These are phyloP conservation scores for Spencermartinsiella ligniputridi DNA, from an alignment of 1,139 yeast species.

Conservation along the genomic window DNA sequence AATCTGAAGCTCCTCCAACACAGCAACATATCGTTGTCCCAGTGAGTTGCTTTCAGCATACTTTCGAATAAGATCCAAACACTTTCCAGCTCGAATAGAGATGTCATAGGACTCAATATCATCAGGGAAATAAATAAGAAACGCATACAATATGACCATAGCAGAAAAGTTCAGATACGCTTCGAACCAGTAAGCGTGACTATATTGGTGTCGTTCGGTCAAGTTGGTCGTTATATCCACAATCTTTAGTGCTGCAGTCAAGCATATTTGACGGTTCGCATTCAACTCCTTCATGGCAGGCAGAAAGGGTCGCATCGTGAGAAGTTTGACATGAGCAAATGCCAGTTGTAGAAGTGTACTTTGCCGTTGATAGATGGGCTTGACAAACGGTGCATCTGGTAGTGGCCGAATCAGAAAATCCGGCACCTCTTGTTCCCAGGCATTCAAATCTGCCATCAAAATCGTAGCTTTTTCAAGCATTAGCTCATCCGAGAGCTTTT, in stretches of 20 bases:
- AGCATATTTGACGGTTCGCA: not conserved
- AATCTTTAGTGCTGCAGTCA: not conserved
- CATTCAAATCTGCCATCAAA: not conserved
- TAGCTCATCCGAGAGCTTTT: constrained; percentile 27
- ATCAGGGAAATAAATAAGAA: not conserved
- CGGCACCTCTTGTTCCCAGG: constrained; percentile 2
- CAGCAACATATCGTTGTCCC: not conserved
- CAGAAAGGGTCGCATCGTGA: not conserved
- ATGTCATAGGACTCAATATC: not conserved
- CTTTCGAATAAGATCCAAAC: not conserved
- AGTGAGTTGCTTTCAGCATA: not conserved
- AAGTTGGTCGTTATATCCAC: not conserved
- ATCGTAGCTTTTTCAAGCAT: not conserved
- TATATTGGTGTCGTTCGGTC: not conserved
- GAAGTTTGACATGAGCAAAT: not conserved
- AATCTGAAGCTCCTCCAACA: not conserved
- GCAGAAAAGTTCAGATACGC: not conserved
- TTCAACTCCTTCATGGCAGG: not conserved
- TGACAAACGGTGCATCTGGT: not conserved
- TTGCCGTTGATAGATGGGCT: not conserved
- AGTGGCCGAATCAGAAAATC: not conserved
- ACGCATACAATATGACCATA: not conserved
- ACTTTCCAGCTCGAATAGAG: not conserved
- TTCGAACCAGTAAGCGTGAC: not conserved
- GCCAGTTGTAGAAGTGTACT: not conserved